Conservation (phyloP, 2,329 filamentous ascomycete genomes). For the Catunica adiposa region DNA sequence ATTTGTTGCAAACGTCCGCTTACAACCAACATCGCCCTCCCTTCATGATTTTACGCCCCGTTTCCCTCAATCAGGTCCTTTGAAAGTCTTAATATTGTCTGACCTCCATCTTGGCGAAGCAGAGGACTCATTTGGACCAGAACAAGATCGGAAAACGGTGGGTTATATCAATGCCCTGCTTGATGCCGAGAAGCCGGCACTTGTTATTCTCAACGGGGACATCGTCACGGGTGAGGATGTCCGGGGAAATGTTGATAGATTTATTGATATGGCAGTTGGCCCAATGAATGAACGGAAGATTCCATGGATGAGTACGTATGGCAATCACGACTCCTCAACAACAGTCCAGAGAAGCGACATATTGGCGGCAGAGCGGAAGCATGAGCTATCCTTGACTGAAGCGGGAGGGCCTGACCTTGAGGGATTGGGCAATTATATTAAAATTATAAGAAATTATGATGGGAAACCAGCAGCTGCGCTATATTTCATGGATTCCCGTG, state of each 20-base stretch:
- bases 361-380: constrained; percentile 23
- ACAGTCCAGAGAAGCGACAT: constrained; percentile 35
- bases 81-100: constrained; percentile 44
- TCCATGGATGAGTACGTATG: constrained; percentile 52
- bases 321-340: constrained; percentile 50
- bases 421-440: constrained; percentile 33
- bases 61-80: constrained; percentile 25
- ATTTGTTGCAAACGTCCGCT: constrained; percentile 3
- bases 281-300: constrained; percentile 39
- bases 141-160: constrained; percentile 40
- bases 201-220: constrained; percentile 57
- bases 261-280: constrained; percentile 41
- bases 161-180: constrained; percentile 42
- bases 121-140: constrained; percentile 30
- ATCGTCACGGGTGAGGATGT: constrained; percentile 53
- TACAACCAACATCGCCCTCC: constrained; percentile 7
- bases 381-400: constrained; percentile 15
- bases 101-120: constrained; percentile 59
- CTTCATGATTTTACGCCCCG: neutral
- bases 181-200: constrained; percentile 35
- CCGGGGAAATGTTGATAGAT: constrained; percentile 30
- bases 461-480: constrained; percentile 34
- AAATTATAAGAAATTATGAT: constrained; percentile 26
- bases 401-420: neutral
- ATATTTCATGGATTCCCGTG: constrained; percentile 57